Percentiles rank a stretch among this genome's conserved stretches.
These are phyloP conservation scores for Penicillium verhagenii DNA, from an alignment of 495 filamentous ascomycete genomes.

Conservation along the genomic window DNA sequence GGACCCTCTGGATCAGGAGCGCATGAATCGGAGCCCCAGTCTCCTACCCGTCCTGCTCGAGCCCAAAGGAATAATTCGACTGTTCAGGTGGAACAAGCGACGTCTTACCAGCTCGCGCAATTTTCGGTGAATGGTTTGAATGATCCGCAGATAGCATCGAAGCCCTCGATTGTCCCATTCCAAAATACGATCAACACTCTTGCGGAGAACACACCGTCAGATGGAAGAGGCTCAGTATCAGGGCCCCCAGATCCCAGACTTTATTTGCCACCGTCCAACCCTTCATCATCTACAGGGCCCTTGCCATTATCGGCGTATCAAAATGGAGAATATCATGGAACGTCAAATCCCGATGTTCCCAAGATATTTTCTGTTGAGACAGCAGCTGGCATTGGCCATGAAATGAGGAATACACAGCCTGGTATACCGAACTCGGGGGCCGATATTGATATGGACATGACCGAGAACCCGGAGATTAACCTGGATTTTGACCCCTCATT, in stretches of 20 bases:
- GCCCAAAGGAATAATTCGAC: neutral
- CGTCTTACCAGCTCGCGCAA: constrained; percentile 20
- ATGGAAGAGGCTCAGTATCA: constrained; percentile 4
- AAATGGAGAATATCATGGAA: constrained; percentile 15
- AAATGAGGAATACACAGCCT: constrained; percentile 14
- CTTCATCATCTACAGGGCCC: neutral
- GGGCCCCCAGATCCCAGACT: constrained; percentile 7
- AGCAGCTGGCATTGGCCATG: constrained; percentile 5
- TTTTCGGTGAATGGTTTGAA: constrained; percentile 17
- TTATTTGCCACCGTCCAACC: constrained; percentile 11
- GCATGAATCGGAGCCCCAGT: constrained; percentile 14
- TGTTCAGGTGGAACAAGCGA: neutral
- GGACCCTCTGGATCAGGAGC: constrained; percentile 10
- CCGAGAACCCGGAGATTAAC: constrained; percentile 23
- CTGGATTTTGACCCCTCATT: constrained; percentile 24
- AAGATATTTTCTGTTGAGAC: constrained; percentile 10
- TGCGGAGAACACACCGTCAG: neutral
- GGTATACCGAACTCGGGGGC: constrained; percentile 10
- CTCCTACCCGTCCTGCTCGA: constrained; percentile 1
- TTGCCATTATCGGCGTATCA: constrained; percentile 12
- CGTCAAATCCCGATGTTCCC: constrained; percentile 10
- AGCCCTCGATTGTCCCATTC: neutral
- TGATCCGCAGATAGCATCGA: constrained; percentile 9
- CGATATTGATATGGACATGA: constrained; percentile 20
- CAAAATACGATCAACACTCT: constrained; percentile 1